These are phyloP conservation scores for Bipolaris sorokiniana DNA, from an alignment of 2,329 filamentous ascomycete genomes.

Conservation along the genomic window DNA sequence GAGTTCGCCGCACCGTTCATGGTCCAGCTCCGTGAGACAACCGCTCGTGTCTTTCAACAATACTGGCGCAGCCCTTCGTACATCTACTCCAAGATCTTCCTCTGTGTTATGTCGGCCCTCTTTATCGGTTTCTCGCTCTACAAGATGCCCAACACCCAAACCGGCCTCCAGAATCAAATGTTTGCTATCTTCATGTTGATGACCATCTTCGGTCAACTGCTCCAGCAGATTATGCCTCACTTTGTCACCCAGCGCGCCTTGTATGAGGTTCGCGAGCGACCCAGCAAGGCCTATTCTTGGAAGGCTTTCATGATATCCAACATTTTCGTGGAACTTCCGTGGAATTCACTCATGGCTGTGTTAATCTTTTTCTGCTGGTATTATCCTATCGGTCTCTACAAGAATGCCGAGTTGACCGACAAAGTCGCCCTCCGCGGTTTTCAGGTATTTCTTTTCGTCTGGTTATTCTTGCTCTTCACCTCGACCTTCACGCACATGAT, in stretches of 20 bases:
- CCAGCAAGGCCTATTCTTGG: constrained; percentile 85
- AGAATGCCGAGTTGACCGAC: constrained; percentile 68
- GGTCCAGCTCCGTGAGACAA: constrained; percentile 70
- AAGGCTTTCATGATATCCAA: constrained; percentile 83
- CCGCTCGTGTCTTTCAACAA: constrained; percentile 80
- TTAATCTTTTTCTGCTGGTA: constrained; percentile 84
- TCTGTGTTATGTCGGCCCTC: constrained; percentile 69
- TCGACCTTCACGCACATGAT: constrained; percentile 81
- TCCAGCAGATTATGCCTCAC: constrained; percentile 83
- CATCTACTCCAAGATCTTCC: constrained; percentile 80
- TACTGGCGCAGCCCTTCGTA: constrained; percentile 91
- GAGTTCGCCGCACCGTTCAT: constrained; percentile 82
- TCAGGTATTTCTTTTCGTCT: constrained; percentile 79
- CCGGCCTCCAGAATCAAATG: constrained; percentile 85
- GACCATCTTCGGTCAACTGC: constrained; percentile 80
- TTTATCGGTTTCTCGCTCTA: constrained; percentile 87
- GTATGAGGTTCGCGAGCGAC: constrained; percentile 84
- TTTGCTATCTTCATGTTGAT: constrained; percentile 83
- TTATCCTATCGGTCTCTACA: constrained; percentile 80
- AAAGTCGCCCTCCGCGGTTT: constrained; percentile 72
- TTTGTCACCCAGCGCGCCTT: constrained; percentile 82
- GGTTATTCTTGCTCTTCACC: constrained; percentile 78
- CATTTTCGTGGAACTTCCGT: constrained; percentile 84
- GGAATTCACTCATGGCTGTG: constrained; percentile 77
- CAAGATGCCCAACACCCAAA: constrained; percentile 71